Conservation (phyloP, 371 early-diverging fungal species). For the Lichtheimia corymbifera region DNA sequence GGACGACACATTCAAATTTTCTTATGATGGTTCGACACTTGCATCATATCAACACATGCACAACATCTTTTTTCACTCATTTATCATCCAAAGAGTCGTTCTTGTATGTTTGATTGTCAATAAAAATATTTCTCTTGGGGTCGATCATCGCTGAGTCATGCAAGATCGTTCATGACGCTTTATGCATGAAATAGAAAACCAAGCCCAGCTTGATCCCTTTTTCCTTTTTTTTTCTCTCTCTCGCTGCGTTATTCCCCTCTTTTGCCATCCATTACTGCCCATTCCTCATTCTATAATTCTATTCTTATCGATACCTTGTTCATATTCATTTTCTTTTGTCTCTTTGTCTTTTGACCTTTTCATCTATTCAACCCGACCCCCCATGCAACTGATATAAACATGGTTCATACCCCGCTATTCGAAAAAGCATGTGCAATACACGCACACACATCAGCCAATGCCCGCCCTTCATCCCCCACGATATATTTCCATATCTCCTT, state of each 20-base stretch:
- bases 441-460: no score
- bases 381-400: neutral
- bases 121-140: no score
- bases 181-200: neutral
- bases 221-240: no score
- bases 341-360: neutral
- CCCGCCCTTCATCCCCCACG: no score
- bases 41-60: neutral
- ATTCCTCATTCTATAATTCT: neutral
- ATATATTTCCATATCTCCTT: no score
- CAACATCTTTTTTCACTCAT: neutral
- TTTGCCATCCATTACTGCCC: neutral
- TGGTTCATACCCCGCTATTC: no score
- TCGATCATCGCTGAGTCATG: slow-evolving; percentile 10
- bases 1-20: neutral
- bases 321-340: no score
- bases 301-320: neutral
- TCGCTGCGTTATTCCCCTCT: neutral
- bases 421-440: no score
- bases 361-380: no score
- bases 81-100: neutral
- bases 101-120: neutral
- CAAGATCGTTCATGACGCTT: slow-evolving; percentile 6
- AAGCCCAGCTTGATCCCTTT: slow-evolving; percentile 1
- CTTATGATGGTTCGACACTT: neutral